phyloP scores from a whole-genome alignment of 345 rosid genomes.

The Trapa bicornis region DNA sequence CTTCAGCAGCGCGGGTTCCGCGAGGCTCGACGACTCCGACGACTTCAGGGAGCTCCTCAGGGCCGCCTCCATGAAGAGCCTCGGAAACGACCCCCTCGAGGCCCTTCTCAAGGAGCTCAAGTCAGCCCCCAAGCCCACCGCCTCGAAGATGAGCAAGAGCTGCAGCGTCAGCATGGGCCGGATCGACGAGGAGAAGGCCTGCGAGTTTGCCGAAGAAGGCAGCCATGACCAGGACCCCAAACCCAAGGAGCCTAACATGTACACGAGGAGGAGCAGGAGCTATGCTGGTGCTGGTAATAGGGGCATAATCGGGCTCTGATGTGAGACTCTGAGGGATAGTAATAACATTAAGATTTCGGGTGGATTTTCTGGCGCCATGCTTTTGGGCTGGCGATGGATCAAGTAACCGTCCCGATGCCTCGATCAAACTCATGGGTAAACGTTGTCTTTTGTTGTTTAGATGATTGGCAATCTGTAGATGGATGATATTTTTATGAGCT shows the following conservation, averaged over 20 bases:
- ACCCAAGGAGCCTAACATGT: neutral
- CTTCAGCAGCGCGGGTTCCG: constrained; percentile 29
- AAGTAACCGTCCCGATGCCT: neutral
- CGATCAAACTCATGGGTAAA: no score
- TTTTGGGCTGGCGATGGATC: neutral
- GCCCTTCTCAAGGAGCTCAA: neutral
- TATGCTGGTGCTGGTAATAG: neutral
- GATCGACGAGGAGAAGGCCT: constrained; percentile 16
- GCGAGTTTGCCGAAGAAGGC: constrained; percentile 8
- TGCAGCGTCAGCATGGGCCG: constrained; percentile 18
- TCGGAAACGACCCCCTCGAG: constrained; percentile 2
- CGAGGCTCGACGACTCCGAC: constrained; percentile 21
- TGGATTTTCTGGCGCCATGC: neutral
- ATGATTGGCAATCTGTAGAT: neutral
- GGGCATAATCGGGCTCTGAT: neutral
- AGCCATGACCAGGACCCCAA: neutral
- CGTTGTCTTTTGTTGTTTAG: neutral
- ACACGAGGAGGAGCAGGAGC: neutral
- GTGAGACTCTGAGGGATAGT: neutral
- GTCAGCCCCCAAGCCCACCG: neutral
- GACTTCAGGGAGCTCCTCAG: constrained; percentile 43
- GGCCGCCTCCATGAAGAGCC: constrained; percentile 9
- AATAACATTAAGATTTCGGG: neutral
- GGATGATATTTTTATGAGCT: no score
- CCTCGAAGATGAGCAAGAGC: constrained; percentile 6